Evolutionary conservation across 257 asterid genomes (phyloP), one percentile per base, ranked within the genome.

Genomic region (Mitragyna speciosa): DNA sequence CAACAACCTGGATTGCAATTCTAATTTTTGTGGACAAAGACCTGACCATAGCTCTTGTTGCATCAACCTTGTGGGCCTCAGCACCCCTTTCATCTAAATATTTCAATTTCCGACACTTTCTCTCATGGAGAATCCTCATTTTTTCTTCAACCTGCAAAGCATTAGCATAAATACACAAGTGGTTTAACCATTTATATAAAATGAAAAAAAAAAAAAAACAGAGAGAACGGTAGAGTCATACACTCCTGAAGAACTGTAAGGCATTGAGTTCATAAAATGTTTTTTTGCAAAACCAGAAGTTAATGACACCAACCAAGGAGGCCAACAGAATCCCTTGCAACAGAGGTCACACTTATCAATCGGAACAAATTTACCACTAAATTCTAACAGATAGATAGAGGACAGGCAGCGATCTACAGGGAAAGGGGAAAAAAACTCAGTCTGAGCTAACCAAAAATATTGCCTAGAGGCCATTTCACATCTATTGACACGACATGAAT

Each of bases 1-100:
- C 99, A 63, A 93, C 99, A 31, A 92, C 92, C 87, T 95, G 98
- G 84, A 95, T 95, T 17, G 98, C 93, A 52, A 96, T 92, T 84
- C 88, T 86, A 33, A 96, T 94, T 85, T 91, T 96, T 56, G 99
- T 92, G 79, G 99, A 94, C 72, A 96, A 90, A 78, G 90, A 86
- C 86, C 92, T 88, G 79, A 96, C 96, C 79, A 91, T 47, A 61
- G 85, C 83, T 82, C 98, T 88, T 28, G 97, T 94, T 56, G 83
- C 87, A 45, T 96, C 99, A 47, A 96, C 76, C 84, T 94, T 94
- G 76, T 85, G 88, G 81, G 91, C 82, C 91, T 94, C 99, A 6
- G 98, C 97, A 59, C 99, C 99, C 84, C 54, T 91, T 84, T 93
- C 92, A 67, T 91, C 97, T 87, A 94, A 84, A 36, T 85, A 89